A percentile compares a stretch with the other conserved stretches of the same genome.
phyloP scores from a whole-genome alignment of 2,329 filamentous ascomycete species.

The Endocalyx cinctus region DNA sequence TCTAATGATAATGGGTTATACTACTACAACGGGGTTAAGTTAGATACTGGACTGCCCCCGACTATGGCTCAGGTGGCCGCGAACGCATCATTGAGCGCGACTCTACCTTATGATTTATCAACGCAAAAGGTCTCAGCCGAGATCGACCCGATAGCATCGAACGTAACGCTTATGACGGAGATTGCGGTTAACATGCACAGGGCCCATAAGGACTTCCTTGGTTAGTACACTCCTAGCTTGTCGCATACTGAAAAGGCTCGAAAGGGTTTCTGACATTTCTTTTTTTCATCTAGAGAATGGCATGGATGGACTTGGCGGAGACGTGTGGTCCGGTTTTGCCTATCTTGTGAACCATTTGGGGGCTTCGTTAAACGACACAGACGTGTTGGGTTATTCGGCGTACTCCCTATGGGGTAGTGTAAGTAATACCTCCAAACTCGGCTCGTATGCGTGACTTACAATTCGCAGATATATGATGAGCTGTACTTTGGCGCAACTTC shows the following conservation, averaged over 20 bases:
- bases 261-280: conserved; percentile 1
- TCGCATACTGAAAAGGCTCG: not conserved
- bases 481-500: conserved; percentile 56
- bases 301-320: conserved; percentile 42
- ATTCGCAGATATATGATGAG: conserved; percentile 42
- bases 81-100: conserved; percentile 36
- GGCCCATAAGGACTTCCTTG: conserved; percentile 36
- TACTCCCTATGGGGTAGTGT: conserved; percentile 43
- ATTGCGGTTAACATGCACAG: conserved; percentile 39
- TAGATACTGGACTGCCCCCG: conserved; percentile 48
- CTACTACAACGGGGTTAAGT: conserved; percentile 41
- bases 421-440: too few species aligned
- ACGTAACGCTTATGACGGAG: conserved; percentile 30
- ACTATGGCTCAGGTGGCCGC: conserved; percentile 42
- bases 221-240: conserved; percentile 11
- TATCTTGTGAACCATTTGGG: conserved; percentile 58
- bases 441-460: conserved; percentile 1
- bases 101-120: conserved; percentile 28
- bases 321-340: conserved; percentile 61
- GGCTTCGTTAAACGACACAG: conserved; percentile 48
- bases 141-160: conserved; percentile 30
- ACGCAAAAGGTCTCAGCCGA: conserved; percentile 31
- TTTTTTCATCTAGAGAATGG: conserved; percentile 23
- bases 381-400: conserved; percentile 39
- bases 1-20: conserved; percentile 48